Percentiles rank a stretch among this genome's conserved stretches.
Evolutionary conservation across 1,284 basidiomycete species (phyloP).

Genomic region (Mycosarcoma maydis): DNA sequence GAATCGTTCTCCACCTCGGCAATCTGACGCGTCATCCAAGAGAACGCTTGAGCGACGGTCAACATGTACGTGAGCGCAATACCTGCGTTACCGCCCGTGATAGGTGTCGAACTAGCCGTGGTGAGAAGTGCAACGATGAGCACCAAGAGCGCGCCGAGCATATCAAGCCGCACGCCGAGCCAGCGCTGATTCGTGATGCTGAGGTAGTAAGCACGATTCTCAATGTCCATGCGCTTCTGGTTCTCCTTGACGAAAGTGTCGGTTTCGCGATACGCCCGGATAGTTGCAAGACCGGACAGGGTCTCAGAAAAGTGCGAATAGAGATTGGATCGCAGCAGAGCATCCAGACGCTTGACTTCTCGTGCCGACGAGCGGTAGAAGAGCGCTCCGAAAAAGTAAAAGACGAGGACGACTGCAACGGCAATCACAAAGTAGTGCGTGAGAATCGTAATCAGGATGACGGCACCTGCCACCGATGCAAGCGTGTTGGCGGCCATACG

Average conservation of each 20-base stretch:
- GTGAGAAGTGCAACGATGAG: constrained; percentile 61
- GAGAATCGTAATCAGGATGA: constrained; percentile 76
- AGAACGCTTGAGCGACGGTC: constrained; percentile 58
- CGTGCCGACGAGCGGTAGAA: constrained; percentile 89
- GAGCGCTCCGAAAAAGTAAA: constrained; percentile 69
- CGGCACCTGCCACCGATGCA: constrained; percentile 71
- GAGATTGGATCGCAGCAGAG: constrained; percentile 75
- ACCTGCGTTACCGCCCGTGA: constrained; percentile 52
- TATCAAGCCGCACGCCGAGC: constrained; percentile 76
- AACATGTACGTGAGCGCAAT: constrained; percentile 63
- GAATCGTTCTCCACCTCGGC: constrained; percentile 68
- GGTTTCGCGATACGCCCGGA: constrained; percentile 77
- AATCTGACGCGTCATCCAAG: constrained; percentile 66
- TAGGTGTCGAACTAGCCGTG: constrained; percentile 39
- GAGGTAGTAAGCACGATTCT: constrained; percentile 90
- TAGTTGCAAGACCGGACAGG: constrained; percentile 83
- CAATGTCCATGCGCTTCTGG: constrained; percentile 77
- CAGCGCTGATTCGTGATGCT: constrained; percentile 84
- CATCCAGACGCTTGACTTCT: constrained; percentile 84
- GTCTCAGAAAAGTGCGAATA: constrained; percentile 89
- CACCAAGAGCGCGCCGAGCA: constrained; percentile 64
- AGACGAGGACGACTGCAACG: constrained; percentile 67
- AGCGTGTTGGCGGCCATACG: constrained; percentile 65
- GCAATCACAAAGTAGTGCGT: constrained; percentile 75
- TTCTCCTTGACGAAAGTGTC: constrained; percentile 72